These are phyloP conservation scores for Agaricales sp. DNA, from an alignment of 1,284 basidiomycete genomes.

Conservation along the genomic window DNA sequence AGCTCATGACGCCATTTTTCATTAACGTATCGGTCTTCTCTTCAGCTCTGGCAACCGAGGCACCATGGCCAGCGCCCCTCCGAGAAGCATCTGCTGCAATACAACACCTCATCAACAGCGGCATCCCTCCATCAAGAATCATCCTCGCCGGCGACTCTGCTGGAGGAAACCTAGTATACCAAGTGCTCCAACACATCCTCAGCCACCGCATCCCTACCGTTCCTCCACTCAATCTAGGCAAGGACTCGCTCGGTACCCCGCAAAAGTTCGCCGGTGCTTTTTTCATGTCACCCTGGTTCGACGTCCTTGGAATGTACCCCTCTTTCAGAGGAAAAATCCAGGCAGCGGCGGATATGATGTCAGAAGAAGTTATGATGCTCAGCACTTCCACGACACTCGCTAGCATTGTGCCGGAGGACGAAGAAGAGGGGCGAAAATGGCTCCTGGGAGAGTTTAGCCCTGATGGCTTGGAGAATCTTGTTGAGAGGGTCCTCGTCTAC, in stretches of 20 bases:
- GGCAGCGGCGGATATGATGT: background rate
- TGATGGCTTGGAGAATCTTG: background rate
- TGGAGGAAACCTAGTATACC: background rate
- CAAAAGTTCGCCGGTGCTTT: background rate
- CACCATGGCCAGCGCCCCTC: background rate
- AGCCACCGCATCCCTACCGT: background rate
- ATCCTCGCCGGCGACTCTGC: slow-evolving; percentile 2
- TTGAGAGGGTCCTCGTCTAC: background rate
- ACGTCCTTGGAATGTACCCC: background rate
- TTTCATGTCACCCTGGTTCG: slow-evolving; percentile 2
- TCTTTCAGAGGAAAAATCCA: background rate
- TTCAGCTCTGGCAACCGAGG: background rate
- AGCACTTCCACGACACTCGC: background rate
- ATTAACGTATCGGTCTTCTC: background rate
- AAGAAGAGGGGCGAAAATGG: background rate
- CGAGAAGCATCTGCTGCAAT: background rate
- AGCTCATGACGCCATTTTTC: background rate
- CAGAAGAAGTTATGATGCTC: background rate
- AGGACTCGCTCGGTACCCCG: background rate
- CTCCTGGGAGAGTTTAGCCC: background rate
- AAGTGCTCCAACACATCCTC: background rate
- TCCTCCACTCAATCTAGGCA: background rate
- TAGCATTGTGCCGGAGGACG: background rate
- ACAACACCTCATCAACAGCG: background rate
- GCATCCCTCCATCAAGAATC: background rate